Conservation (phyloP, 257 asterid species). For the Forsythia suspensa region DNA sequence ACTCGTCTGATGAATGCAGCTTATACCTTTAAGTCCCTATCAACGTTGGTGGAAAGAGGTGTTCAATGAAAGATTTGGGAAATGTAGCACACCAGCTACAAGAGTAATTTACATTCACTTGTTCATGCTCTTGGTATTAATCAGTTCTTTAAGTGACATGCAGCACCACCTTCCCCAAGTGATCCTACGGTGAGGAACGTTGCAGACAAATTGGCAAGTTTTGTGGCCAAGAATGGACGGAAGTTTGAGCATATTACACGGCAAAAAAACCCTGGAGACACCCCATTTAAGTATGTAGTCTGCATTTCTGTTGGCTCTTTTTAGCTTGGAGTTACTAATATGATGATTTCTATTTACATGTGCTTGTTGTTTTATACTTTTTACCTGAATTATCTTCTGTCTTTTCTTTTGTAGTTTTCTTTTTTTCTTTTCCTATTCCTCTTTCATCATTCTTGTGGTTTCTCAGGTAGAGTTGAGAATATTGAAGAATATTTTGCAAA, state of each 20-base stretch:
- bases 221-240: slow-evolving; percentile 97
- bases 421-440: too few relatives aligned
- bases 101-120: slow-evolving; percentile 82
- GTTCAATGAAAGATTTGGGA: slow-evolving; percentile 84
- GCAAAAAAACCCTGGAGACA: slow-evolving; percentile 93
- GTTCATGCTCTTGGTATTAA: slow-evolving; percentile 91
- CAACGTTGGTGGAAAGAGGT: slow-evolving; percentile 77
- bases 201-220: slow-evolving; percentile 90
- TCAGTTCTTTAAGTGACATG: slow-evolving; percentile 94
- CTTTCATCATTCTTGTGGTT: too few relatives aligned
- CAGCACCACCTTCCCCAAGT: slow-evolving; percentile 91
- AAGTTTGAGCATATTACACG: slow-evolving; percentile 85
- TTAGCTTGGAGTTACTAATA: background rate
- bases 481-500: too few relatives aligned
- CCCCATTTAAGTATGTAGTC: slow-evolving; percentile 85
- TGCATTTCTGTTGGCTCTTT: slow-evolving; percentile 14
- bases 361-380: too few relatives aligned
- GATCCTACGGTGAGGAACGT: slow-evolving; percentile 92
- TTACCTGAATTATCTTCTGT: too few relatives aligned
- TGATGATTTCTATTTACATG: too few relatives aligned
- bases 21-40: slow-evolving; percentile 54
- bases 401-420: too few relatives aligned
- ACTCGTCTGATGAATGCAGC: slow-evolving; percentile 87
- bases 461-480: too few relatives aligned
- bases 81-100: slow-evolving; percentile 77